Percentiles rank a stretch among this genome's conserved stretches.
Evolutionary conservation across 306 rosid species (phyloP).

Genomic region (Myrica gale): DNA sequence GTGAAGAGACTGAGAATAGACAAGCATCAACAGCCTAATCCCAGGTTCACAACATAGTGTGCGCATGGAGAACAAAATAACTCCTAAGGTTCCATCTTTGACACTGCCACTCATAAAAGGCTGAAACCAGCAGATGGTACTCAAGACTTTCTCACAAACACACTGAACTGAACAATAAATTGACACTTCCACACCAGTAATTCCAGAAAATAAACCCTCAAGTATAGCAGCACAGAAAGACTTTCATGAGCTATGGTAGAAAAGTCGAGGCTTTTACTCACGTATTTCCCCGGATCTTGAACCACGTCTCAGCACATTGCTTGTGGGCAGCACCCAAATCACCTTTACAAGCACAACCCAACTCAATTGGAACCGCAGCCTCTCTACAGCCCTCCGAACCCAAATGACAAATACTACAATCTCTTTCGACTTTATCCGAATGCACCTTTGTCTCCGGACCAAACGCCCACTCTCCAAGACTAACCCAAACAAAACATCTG

Average conservation of each 20-base stretch:
- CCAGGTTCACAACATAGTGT: too few relatives aligned
- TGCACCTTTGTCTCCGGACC: constrained; percentile 47
- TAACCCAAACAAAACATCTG: constrained; percentile 57
- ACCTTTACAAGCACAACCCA: constrained; percentile 85
- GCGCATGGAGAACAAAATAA: background rate
- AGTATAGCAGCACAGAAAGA: background rate
- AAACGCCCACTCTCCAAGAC: constrained; percentile 60
- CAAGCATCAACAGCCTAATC: too few relatives aligned
- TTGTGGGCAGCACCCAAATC: constrained; percentile 97
- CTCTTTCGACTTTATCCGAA: constrained; percentile 65
- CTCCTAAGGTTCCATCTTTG: background rate
- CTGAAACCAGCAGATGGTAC: background rate
- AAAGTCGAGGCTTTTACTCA: constrained; percentile 35
- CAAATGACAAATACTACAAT: constrained; percentile 80
- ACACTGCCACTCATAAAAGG: background rate
- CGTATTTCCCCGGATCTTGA: constrained; percentile 91
- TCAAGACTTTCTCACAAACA: background rate
- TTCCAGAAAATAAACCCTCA: background rate
- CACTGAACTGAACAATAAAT: background rate
- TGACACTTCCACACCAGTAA: background rate
- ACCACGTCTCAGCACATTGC: constrained; percentile 95
- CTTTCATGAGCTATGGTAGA: background rate
- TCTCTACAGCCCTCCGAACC: constrained; percentile 71
- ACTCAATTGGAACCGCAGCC: constrained; percentile 73
- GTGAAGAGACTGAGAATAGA: background rate